Evolutionary conservation across 169 alveolate genomes (phyloP).

Genomic region (Plasmodium falciparum): DNA sequence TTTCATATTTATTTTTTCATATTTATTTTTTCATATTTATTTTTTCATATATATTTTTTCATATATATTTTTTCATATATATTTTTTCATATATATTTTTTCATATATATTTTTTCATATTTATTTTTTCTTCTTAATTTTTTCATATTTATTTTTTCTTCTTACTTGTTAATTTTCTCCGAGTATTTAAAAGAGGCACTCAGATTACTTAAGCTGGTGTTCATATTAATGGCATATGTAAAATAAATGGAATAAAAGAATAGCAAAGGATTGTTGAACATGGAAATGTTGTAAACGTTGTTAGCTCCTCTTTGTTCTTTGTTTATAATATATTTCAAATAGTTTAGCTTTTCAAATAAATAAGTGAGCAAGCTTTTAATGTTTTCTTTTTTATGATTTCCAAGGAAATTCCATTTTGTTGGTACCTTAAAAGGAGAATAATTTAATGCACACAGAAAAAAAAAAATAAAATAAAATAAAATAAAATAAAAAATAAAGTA

Average conservation of each 20-base stretch:
- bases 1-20: not conserved
- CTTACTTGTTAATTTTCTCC: slow-evolving; percentile 32
- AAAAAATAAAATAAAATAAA: too few relatives aligned
- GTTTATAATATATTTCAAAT: slow-evolving; percentile 22
- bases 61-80: too few relatives aligned
- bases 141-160: not conserved
- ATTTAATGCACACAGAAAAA: not conserved
- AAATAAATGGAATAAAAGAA: slow-evolving; percentile 51
- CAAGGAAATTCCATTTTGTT: slow-evolving; percentile 24
- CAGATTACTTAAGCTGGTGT: slow-evolving; percentile 4
- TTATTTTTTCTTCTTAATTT: too few relatives aligned
- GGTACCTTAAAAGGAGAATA: slow-evolving; percentile 28
- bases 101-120: too few relatives aligned
- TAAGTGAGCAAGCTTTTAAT: slow-evolving; percentile 20
- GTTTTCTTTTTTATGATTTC: slow-evolving; percentile 39
- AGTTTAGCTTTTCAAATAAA: slow-evolving; percentile 13
- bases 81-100: not conserved
- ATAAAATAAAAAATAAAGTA: not conserved
- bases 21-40: slow-evolving; percentile 8
- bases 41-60: slow-evolving; percentile 3
- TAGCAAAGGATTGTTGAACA: slow-evolving; percentile 45
- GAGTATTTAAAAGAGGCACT: slow-evolving; percentile 26
- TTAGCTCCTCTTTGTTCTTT: slow-evolving; percentile 54
- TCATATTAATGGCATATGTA: slow-evolving; percentile 52
- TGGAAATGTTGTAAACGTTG: slow-evolving; percentile 32